phyloP scores from a whole-genome alignment of 148 eudicot species.

The Rhododendron griersonianum region DNA sequence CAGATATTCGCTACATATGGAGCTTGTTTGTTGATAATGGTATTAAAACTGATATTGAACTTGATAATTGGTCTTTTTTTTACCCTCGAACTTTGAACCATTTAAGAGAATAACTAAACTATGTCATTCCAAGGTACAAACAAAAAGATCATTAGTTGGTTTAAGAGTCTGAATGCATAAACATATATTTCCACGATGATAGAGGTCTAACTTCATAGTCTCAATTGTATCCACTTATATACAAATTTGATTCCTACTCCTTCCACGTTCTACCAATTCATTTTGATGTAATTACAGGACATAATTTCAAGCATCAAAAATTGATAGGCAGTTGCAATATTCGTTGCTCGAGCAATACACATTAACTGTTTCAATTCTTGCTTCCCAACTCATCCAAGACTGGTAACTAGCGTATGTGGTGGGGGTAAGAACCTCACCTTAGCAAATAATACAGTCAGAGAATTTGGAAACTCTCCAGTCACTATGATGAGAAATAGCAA shows the following conservation, averaged over 20 bases:
- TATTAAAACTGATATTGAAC: too few species aligned
- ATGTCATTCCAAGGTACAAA: background rate
- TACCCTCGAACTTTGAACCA: background rate
- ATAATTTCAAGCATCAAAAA: background rate
- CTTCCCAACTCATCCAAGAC: background rate
- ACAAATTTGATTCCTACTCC: background rate
- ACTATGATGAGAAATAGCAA: slow-evolving; percentile 69
- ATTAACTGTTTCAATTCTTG: background rate
- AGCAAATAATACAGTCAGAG: slow-evolving; percentile 55
- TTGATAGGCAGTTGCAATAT: background rate
- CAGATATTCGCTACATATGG: too few species aligned
- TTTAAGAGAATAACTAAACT: background rate
- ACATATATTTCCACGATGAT: background rate
- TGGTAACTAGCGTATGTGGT: background rate
- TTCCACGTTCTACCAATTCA: background rate
- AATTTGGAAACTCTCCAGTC: slow-evolving; percentile 83
- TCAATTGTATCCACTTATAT: background rate
- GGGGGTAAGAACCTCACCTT: slow-evolving; percentile 47
- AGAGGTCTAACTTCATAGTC: background rate
- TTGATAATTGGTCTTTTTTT: too few species aligned
- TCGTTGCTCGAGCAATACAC: background rate
- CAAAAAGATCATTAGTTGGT: background rate
- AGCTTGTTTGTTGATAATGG: too few species aligned
- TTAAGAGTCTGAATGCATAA: background rate
- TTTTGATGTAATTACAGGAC: background rate